phyloP scores from a whole-genome alignment of 2,329 filamentous ascomycete genomes.

The Fusarium zealandicum region DNA sequence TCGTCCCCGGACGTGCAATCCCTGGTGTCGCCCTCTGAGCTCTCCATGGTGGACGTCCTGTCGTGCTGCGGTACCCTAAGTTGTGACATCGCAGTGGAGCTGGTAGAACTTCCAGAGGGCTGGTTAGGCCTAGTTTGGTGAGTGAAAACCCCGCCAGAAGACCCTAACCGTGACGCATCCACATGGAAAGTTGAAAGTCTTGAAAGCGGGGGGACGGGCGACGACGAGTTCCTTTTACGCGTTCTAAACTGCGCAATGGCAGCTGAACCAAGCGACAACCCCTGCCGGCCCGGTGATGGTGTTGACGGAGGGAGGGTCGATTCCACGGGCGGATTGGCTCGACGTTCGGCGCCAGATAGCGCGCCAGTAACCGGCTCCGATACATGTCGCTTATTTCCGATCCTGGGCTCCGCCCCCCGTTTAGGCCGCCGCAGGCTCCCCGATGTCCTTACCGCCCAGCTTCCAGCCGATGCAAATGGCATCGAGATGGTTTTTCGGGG shows the following conservation, averaged over 20 bases:
- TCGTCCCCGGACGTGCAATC: conserved; percentile 74
- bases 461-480: conserved; percentile 64
- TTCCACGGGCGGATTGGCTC: conserved; percentile 39
- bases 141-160: conserved; percentile 49
- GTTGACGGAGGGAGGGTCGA: conserved; percentile 36
- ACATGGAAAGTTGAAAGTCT: conserved; percentile 63
- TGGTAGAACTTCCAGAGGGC: conserved; percentile 52
- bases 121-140: conserved; percentile 51
- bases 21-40: conserved; percentile 72
- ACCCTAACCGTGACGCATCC: conserved; percentile 58
- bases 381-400: conserved; percentile 58
- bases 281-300: conserved; percentile 33
- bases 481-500: conserved; percentile 64
- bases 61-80: conserved; percentile 45
- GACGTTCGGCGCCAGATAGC: conserved; percentile 41
- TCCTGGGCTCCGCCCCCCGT: conserved; percentile 53
- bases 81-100: conserved; percentile 53
- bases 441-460: conserved; percentile 61
- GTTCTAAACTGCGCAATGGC: conserved; percentile 37
- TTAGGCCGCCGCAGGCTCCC: conserved; percentile 65
- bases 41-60: conserved; percentile 66
- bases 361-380: conserved; percentile 57
- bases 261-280: conserved; percentile 39
- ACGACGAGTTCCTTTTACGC: conserved; percentile 57
- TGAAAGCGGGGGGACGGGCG: conserved; percentile 63